Evolutionary conservation across 2,329 filamentous ascomycete genomes (phyloP), one percentile per base, ranked within the genome.

Genomic region (Diplodia intermedia): DNA sequence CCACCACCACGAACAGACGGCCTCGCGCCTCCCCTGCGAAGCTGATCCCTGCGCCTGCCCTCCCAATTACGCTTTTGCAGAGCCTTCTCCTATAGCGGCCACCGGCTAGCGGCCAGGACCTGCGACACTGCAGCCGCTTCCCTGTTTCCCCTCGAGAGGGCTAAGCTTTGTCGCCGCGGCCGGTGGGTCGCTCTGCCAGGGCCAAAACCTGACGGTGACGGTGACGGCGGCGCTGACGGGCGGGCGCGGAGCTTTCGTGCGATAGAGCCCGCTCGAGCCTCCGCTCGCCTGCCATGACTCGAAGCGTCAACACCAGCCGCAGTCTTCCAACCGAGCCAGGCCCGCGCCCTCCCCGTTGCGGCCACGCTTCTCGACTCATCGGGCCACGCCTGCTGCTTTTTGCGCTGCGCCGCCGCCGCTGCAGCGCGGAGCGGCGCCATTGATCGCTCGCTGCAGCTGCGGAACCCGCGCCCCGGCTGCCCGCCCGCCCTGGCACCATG

Each of bases 231-330:
- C 23, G 14, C 33, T 23, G 54, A 11, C 33, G 6, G 33, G 36
- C 31, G 43, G 18, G 53, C 26, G 26, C 26, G 23, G 38, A 38
- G 36, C 40, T 62, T 49, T 52, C 47, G 60, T 63, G 60, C 57
- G 57, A 62, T 62, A 49, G 7, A 18, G 15, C 11, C 18, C 15
- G 56, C 57, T 49, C 57, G 40, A 50, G 57, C 43, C 47, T 26
- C 43, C 31, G 60, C 60, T 53, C 47, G 31, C 60, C 60, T 52
- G 47, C 60, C 60, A 38, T 63, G 60, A 63, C 60, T 63, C 60
- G 60, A 63, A 52, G 14, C 29, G 47, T 52, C 60, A 52, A 50
- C 60, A 63, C 60, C 60, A 52, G 43, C 60, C 60, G 60, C 60
- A n/a, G 23, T 20, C 31, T 52, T 63, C 47, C 43, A 63, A 63